Evolutionary conservation across 345 rosid genomes (phyloP), one percentile per base, ranked within the genome.

Genomic region (Lepidium didymum): DNA sequence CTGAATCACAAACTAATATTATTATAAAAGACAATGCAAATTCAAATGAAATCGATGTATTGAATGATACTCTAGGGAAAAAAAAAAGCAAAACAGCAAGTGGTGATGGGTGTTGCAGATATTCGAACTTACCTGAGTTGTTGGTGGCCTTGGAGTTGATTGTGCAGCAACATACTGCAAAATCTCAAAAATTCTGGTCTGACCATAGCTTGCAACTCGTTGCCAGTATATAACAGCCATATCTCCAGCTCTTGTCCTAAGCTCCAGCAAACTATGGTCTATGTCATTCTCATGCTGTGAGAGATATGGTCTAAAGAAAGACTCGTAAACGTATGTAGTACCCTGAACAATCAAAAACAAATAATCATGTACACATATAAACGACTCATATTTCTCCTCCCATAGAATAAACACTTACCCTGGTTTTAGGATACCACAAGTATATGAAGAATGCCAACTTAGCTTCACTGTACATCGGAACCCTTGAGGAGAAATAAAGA

Each of bases 391-490:
- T 44, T 31, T 44, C 37, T 53, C 18, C 18, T 60, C 10, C 18
- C 41, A 7, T 46, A 11, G 33, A 21, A 57, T 15, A 60, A 13
- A 55, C 36, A 45, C 84, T 34, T 81, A 90, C 96, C 67, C 77
- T 86, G 36, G 98, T 86, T 79, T 83, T 80, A 1, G 87, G 87
- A 70, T 85, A 82, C 96, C 97, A 86, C 21, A 92, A 79, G 75
- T 90, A 88, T 57, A 90, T 35, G 62, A 86, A 79, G 69, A 88
- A 80, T 43, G 92, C 94, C 80, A 93, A 70, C 76, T 90, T 88
- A 43, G 88, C 97, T 75, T 88, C 96, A 40, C 80, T 79, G 51
- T 90, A 88, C 91, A 90, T 77, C 1, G 94, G 96, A 53, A 93
- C 78, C 94, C 97, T 90, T 66, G 7, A 70, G 11, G 7, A 68